Evolutionary conservation across 768 basidiomycete species (phyloP).

Genomic region (Mrakia blollopis): DNA sequence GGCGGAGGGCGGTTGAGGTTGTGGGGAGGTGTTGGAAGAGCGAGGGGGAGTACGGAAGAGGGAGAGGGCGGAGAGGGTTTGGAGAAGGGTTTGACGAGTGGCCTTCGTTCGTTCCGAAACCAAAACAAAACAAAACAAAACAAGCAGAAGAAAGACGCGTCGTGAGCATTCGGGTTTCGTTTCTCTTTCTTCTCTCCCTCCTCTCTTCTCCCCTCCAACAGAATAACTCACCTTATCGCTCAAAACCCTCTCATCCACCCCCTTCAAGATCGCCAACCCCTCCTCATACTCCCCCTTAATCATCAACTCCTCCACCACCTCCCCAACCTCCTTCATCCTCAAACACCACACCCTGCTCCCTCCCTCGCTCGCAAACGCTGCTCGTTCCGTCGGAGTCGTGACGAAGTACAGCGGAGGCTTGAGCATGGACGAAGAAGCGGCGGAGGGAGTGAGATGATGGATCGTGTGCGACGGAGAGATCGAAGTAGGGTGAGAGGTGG

Average conservation of each 20-base stretch:
- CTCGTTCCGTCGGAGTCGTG: constrained; percentile 69
- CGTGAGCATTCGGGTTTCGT: neutral
- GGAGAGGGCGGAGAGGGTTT: constrained; percentile 70
- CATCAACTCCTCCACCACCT: constrained; percentile 81
- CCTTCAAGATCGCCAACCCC: constrained; percentile 72
- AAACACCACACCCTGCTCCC: constrained; percentile 68
- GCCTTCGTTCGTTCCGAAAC: constrained; percentile 50
- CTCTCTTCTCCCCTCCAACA: no score
- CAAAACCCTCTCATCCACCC: constrained; percentile 56
- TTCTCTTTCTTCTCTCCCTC: no score
- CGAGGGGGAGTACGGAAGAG: constrained; percentile 54
- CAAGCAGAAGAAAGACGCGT: neutral
- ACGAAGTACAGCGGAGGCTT: constrained; percentile 57
- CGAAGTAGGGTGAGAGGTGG: no score
- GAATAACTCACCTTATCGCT: constrained; percentile 56
- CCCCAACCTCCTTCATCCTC: constrained; percentile 64
- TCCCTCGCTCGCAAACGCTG: constrained; percentile 62
- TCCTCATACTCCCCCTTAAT: constrained; percentile 63
- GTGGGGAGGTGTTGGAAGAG: no score
- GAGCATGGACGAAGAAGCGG: constrained; percentile 40
- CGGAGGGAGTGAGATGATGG: constrained; percentile 59
- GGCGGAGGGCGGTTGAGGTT: no score
- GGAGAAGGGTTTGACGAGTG: constrained; percentile 56
- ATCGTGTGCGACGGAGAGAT: constrained; percentile 43
- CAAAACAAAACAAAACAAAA: neutral